Percentiles rank a stretch among this genome's conserved stretches.
These are phyloP conservation scores for Paramecium tetraurelia DNA, from an alignment of 73 alveolate species.

Conservation along the genomic window DNA sequence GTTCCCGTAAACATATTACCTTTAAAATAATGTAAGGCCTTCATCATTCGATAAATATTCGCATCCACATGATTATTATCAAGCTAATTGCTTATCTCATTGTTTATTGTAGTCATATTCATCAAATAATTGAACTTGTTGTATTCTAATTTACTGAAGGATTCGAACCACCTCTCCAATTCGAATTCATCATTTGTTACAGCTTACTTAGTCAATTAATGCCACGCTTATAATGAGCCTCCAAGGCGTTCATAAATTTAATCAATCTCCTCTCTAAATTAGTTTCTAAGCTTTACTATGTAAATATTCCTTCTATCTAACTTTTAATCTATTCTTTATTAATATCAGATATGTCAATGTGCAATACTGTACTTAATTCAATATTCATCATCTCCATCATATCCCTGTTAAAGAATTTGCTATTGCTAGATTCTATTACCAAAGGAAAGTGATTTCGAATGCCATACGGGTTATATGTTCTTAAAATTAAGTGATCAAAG, in stretches of 20 bases:
- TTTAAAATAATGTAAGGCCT: neutral
- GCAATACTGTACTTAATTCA: constrained; percentile 22
- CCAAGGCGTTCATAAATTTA: neutral
- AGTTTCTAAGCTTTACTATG: neutral
- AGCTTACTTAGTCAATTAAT: neutral
- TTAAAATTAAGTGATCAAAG: constrained; percentile 39
- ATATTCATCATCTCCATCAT: constrained; percentile 61
- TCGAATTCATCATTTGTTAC: neutral
- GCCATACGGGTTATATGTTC: neutral
- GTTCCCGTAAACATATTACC: constrained; percentile 19
- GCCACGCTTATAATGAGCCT: neutral
- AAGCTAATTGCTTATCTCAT: neutral
- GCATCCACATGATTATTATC: constrained; percentile 14
- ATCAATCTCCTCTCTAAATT: constrained; percentile 1
- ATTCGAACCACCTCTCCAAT: neutral
- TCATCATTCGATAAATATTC: neutral
- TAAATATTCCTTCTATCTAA: neutral
- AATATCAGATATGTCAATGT: neutral
- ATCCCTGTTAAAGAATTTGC: constrained; percentile 11
- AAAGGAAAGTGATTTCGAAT: constrained; percentile 17
- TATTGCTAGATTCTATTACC: neutral
- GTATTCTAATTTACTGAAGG: neutral
- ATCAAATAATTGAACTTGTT: neutral
- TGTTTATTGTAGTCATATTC: neutral
- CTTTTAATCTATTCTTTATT: neutral